phyloP scores from a whole-genome alignment of 2,329 filamentous ascomycete genomes.

The Allantophomopsis lycopodina region DNA sequence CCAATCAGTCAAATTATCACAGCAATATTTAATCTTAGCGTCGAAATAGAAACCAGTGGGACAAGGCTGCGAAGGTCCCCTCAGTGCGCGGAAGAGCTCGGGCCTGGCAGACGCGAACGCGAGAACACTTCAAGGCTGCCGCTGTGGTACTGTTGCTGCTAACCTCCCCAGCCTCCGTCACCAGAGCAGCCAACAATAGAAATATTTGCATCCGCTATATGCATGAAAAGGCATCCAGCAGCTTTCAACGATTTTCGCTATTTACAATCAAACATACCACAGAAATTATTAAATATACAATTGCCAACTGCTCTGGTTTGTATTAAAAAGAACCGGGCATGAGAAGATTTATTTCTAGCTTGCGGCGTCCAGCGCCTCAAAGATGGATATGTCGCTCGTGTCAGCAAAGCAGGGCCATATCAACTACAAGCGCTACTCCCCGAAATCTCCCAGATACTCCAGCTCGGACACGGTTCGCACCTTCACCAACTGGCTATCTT shows the following conservation, averaged over 20 bases:
- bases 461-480: conserved; percentile 77
- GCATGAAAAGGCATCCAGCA: too few relatives aligned
- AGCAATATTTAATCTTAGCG: conserved; percentile 3
- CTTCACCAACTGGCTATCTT: conserved; percentile 86
- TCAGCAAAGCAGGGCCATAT: conserved; percentile 5
- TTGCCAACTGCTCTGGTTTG: too few relatives aligned
- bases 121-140: background rate
- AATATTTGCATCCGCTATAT: too few relatives aligned
- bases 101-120: too few relatives aligned
- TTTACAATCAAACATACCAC: too few relatives aligned
- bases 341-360: too few relatives aligned
- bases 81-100: too few relatives aligned
- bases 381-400: conserved; percentile 13
- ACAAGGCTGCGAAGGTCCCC: too few relatives aligned
- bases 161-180: background rate
- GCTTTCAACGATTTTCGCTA: too few relatives aligned
- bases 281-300: too few relatives aligned
- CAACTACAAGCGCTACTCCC: conserved; percentile 5
- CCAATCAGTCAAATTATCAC: background rate
- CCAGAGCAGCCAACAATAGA: background rate
- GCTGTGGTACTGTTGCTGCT: background rate
- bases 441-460: conserved; percentile 33
- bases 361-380: too few relatives aligned
- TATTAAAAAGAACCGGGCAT: too few relatives aligned
- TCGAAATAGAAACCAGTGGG: background rate